phyloP scores from a whole-genome alignment of 1,139 yeast species.

The Debaryomyces fabryi region DNA sequence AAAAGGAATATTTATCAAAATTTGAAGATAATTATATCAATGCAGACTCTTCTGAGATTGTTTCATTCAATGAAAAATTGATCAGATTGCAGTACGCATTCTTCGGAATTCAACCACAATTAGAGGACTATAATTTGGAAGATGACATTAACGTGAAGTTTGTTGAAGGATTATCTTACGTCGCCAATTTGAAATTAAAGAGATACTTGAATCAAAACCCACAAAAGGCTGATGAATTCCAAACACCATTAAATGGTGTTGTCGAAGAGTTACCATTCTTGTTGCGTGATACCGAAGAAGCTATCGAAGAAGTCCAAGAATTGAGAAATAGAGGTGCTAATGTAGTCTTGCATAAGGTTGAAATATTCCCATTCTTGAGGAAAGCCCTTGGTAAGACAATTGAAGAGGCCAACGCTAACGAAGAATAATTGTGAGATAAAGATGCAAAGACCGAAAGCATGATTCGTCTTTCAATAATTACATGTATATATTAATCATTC shows the following conservation, averaged over 20 bases:
- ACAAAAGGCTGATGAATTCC: constrained; percentile 18
- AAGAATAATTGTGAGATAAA: constrained; percentile 2
- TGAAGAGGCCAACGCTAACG: constrained; percentile 15
- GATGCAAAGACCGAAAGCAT: background rate
- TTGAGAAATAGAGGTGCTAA: constrained; percentile 39
- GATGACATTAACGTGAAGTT: constrained; percentile 60
- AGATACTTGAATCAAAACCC: constrained; percentile 28
- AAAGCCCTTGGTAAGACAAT: constrained; percentile 32
- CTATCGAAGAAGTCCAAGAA: constrained; percentile 53
- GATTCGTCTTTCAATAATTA: background rate
- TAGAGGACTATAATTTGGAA: constrained; percentile 41
- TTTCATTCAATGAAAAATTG: constrained; percentile 65
- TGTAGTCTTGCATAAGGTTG: constrained; percentile 39
- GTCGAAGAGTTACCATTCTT: constrained; percentile 50
- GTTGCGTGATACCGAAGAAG: constrained; percentile 50
- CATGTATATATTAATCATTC: constrained; percentile 6
- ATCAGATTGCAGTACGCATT: constrained; percentile 79
- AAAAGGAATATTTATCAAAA: constrained; percentile 52
- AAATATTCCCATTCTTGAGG: constrained; percentile 44
- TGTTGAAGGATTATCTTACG: constrained; percentile 65
- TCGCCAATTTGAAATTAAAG: constrained; percentile 66
- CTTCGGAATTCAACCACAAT: constrained; percentile 68
- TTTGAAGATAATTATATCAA: constrained; percentile 62
- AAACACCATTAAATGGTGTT: constrained; percentile 40
- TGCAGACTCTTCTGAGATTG: constrained; percentile 59